Evolutionary conservation across 305 asterid species (phyloP).

Genomic region (Fraxinus angustifolia): DNA sequence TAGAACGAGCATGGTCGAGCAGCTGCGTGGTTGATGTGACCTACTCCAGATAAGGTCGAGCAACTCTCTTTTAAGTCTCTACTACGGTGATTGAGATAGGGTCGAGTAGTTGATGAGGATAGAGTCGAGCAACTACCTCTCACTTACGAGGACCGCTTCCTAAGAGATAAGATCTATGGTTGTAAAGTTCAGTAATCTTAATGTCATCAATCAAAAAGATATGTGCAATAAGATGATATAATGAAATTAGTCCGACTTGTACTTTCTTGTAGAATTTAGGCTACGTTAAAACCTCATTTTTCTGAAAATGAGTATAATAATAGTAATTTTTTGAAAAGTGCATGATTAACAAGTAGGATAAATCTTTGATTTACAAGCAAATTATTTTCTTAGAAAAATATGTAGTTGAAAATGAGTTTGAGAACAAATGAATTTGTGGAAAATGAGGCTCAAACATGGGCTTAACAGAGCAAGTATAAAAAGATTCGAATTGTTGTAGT

Average conservation of each 20-base stretch:
- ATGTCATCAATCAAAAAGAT: background rate
- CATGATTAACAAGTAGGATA: too few relatives aligned
- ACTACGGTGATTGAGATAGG: background rate
- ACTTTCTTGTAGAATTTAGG: too few relatives aligned
- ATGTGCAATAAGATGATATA: background rate
- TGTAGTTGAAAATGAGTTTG: too few relatives aligned
- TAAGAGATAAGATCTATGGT: background rate
- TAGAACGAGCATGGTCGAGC: background rate
- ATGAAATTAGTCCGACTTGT: background rate
- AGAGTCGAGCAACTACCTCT: background rate
- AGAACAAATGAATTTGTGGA: too few relatives aligned
- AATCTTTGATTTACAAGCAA: background rate
- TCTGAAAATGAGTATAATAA: too few relatives aligned
- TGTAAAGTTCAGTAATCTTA: background rate
- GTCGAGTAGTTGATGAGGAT: background rate
- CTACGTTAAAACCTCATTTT: too few relatives aligned
- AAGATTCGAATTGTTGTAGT: background rate
- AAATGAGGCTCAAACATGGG: background rate
- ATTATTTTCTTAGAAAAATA: too few relatives aligned
- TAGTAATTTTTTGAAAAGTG: too few relatives aligned
- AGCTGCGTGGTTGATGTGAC: background rate
- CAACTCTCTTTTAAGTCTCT: background rate
- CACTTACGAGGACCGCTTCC: background rate
- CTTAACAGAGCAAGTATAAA: background rate
- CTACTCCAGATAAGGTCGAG: background rate